A percentile compares a stretch with the other conserved stretches of the same genome.
phyloP scores from a whole-genome alignment of 305 asterid species.

The Ajuga reptans region DNA sequence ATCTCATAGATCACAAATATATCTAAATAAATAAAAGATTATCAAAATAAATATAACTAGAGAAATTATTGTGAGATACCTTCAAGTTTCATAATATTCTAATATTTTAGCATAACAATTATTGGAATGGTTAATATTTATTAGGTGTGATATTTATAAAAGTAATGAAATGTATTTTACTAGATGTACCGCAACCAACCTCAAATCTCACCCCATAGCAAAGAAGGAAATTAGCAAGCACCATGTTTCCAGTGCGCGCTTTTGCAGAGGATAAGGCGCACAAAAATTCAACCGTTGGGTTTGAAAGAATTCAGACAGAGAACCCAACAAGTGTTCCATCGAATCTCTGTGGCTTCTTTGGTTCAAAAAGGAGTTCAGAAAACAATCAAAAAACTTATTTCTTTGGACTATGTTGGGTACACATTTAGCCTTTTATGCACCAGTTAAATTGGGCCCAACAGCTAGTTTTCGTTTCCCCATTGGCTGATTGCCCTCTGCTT shows the following conservation, averaged over 20 bases:
- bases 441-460: not conserved
- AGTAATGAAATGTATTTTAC: too few relatives aligned
- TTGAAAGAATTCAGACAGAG: not conserved
- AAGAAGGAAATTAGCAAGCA: not conserved
- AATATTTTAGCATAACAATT: too few relatives aligned
- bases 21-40: too few relatives aligned
- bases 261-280: not conserved
- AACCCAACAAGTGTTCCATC: not conserved
- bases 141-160: too few relatives aligned
- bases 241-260: not conserved
- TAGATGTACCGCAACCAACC: not conserved
- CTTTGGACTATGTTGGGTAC: slow-evolving; percentile 23
- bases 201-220: not conserved
- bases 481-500: slow-evolving; percentile 22
- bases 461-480: slow-evolving; percentile 26
- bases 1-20: too few relatives aligned
- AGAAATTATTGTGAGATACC: too few relatives aligned
- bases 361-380: not conserved
- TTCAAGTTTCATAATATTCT: too few relatives aligned
- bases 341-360: not conserved
- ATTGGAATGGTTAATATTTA: too few relatives aligned
- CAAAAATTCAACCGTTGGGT: not conserved
- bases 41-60: too few relatives aligned
- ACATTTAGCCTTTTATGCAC: not conserved
- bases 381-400: not conserved